phyloP scores from a whole-genome alignment of 352 stramenopile genomes.

The Phytophthora ohioensis region DNA sequence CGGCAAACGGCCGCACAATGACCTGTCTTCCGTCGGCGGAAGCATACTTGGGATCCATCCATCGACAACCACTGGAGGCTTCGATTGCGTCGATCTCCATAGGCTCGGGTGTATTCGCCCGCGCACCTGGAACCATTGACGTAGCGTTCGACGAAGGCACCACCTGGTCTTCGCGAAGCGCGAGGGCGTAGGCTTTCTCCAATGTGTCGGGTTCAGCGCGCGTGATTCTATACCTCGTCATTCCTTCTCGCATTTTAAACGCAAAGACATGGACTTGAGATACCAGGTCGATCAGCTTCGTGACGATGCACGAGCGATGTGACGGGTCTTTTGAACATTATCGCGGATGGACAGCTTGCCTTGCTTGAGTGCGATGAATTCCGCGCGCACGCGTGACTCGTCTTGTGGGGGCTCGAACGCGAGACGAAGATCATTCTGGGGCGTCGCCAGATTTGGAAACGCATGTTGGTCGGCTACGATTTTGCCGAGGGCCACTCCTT shows the following conservation, averaged over 20 bases:
- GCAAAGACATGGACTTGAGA: slow-evolving; percentile 31
- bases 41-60: no score
- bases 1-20: no score
- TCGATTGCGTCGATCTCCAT: neutral
- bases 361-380: slow-evolving; percentile 26
- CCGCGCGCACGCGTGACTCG: slow-evolving; percentile 16
- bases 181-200: slow-evolving; percentile 22
- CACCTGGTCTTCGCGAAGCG: slow-evolving; percentile 25
- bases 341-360: slow-evolving; percentile 26
- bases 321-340: slow-evolving; percentile 15
- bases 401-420: slow-evolving; percentile 34
- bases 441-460: slow-evolving; percentile 12
- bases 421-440: slow-evolving; percentile 18
- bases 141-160: slow-evolving; percentile 6
- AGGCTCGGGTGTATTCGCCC: neutral
- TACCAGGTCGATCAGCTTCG: slow-evolving; percentile 10
- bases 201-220: slow-evolving; percentile 5
- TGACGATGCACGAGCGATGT: slow-evolving; percentile 17
- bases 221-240: slow-evolving; percentile 9
- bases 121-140: neutral
- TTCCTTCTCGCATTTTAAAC: slow-evolving; percentile 17
- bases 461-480: slow-evolving; percentile 7
- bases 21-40: no score
- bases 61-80: neutral
- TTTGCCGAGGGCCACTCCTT: slow-evolving; percentile 23